Evolutionary conservation across 2,329 filamentous ascomycete genomes (phyloP).

Genomic region (Fusarium sp.): DNA sequence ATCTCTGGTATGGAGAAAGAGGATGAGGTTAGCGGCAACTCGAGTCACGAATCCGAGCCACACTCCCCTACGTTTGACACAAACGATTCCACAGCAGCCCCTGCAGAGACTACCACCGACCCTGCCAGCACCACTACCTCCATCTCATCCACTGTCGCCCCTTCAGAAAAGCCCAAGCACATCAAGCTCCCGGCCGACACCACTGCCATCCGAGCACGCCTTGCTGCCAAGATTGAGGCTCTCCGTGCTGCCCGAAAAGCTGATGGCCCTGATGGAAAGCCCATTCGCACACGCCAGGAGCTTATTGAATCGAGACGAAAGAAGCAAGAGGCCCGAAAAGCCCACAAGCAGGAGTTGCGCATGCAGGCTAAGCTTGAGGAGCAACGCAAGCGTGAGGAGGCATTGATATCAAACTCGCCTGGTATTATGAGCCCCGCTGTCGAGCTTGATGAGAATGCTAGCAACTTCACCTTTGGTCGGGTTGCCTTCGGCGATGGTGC

Average conservation of each 20-base stretch:
- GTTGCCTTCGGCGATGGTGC: slow-evolving; percentile 92
- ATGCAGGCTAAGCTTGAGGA: slow-evolving; percentile 83
- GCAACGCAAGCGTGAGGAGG: slow-evolving; percentile 72
- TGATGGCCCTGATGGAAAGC: slow-evolving; percentile 81
- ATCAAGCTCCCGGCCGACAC: slow-evolving; percentile 77
- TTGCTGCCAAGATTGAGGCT: slow-evolving; percentile 85
- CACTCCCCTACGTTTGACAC: slow-evolving; percentile 68
- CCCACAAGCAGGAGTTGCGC: slow-evolving; percentile 87
- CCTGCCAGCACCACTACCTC: slow-evolving; percentile 73
- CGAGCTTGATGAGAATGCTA: slow-evolving; percentile 62
- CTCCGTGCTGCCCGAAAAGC: slow-evolving; percentile 89
- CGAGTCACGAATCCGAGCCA: slow-evolving; percentile 63
- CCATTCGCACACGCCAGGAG: slow-evolving; percentile 86
- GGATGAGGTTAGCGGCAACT: slow-evolving; percentile 58
- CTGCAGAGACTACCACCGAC: slow-evolving; percentile 55
- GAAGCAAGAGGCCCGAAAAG: slow-evolving; percentile 88
- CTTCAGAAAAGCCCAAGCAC: slow-evolving; percentile 71
- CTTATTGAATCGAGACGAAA: slow-evolving; percentile 88
- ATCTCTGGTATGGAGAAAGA: slow-evolving; percentile 50
- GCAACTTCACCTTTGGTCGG: slow-evolving; percentile 88
- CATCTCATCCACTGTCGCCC: slow-evolving; percentile 72
- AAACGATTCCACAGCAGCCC: slow-evolving; percentile 54
- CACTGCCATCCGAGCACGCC: slow-evolving; percentile 78
- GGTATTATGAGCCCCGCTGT: slow-evolving; percentile 67
- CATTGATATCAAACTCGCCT: slow-evolving; percentile 71